Conservation (phyloP, 1,284 basidiomycete species). For the Tetrapyrgos nigripes region DNA sequence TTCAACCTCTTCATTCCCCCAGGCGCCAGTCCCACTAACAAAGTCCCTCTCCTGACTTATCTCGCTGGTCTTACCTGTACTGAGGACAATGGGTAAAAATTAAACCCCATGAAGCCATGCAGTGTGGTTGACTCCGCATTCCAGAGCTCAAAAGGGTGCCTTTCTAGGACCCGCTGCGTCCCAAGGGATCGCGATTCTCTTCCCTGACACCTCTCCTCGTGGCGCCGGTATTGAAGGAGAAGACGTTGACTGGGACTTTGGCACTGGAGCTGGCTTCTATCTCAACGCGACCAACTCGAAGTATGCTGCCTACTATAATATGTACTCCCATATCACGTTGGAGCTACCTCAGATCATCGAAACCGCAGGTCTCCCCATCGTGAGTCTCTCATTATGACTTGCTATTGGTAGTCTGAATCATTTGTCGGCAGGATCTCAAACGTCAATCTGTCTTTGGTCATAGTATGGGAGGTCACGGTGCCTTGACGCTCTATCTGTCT, state of each 20-base stretch:
- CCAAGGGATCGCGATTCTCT: conserved; percentile 90
- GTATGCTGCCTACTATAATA: conserved; percentile 89
- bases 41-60: conserved; percentile 88
- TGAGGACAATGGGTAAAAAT: conserved; percentile 91
- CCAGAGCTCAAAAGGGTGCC: conserved; percentile 86
- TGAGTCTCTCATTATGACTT: conserved; percentile 39
- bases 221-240: conserved; percentile 92
- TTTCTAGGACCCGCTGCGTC: conserved; percentile 83
- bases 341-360: conserved; percentile 85
- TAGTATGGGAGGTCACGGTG: conserved; percentile 94
- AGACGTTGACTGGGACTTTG: conserved; percentile 91
- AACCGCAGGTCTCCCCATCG: conserved; percentile 70
- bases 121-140: conserved; percentile 9
- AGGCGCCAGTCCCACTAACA: conserved; percentile 52
- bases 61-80: conserved; percentile 95
- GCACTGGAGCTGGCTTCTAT: conserved; percentile 95
- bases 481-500: conserved; percentile 89
- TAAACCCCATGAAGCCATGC: neutral
- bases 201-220: conserved; percentile 96
- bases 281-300: conserved; percentile 85
- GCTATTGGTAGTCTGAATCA: neutral
- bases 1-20: conserved; percentile 94
- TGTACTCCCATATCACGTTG: conserved; percentile 83
- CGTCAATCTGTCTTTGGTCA: conserved; percentile 87
- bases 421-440: conserved; percentile 59